A percentile compares a stretch with the other conserved stretches of the same genome.
phyloP scores from a whole-genome alignment of 2,329 filamentous ascomycete genomes.

The Cladosporium sp. region DNA sequence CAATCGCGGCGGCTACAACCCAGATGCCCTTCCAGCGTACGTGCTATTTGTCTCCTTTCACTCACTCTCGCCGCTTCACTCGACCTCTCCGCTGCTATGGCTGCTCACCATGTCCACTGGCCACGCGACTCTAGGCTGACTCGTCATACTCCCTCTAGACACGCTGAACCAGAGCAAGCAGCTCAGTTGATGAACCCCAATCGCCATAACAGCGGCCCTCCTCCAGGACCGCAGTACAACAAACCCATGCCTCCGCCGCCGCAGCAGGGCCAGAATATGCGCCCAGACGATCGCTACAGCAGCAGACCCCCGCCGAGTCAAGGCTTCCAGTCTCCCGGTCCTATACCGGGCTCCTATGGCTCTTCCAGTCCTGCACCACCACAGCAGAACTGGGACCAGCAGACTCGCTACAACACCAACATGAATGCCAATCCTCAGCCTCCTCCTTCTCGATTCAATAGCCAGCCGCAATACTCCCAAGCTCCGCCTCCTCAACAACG shows the following conservation, averaged over 20 bases:
- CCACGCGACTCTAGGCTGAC: slow-evolving; percentile 16
- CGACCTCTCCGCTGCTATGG: not conserved
- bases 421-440: slow-evolving; percentile 27
- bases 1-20: slow-evolving; percentile 84
- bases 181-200: slow-evolving; percentile 36
- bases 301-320: slow-evolving; percentile 29
- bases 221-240: slow-evolving; percentile 30
- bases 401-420: slow-evolving; percentile 21
- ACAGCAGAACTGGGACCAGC: slow-evolving; percentile 15
- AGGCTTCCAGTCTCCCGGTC: slow-evolving; percentile 24
- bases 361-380: slow-evolving; percentile 25
- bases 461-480: slow-evolving; percentile 33
- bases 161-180: slow-evolving; percentile 67
- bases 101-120: slow-evolving; percentile 11
- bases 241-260: slow-evolving; percentile 38
- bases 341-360: slow-evolving; percentile 37
- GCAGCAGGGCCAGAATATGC: slow-evolving; percentile 31
- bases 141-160: slow-evolving; percentile 42
- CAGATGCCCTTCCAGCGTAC: slow-evolving; percentile 89
- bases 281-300: slow-evolving; percentile 31
- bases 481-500: slow-evolving; percentile 23
- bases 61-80: not conserved
- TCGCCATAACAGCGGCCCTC: slow-evolving; percentile 25
- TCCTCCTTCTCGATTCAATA: slow-evolving; percentile 31
- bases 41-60: slow-evolving; percentile 30